Evolutionary conservation across 2,329 filamentous ascomycete genomes (phyloP).

Genomic region (Aureobasidium sp.): DNA sequence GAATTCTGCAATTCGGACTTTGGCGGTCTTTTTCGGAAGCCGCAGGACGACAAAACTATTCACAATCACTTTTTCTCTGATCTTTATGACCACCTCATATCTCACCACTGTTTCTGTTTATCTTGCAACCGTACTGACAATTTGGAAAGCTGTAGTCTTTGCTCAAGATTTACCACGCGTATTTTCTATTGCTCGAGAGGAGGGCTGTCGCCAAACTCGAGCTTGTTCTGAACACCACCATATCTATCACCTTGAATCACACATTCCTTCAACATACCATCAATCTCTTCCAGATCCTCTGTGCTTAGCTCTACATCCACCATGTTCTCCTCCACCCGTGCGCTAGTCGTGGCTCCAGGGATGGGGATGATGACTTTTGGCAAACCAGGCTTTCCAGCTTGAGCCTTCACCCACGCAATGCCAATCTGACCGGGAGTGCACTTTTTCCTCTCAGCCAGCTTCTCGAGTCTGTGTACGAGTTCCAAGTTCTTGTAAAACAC

Average conservation of each 20-base stretch:
- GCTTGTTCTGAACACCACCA: slow-evolving; percentile 18
- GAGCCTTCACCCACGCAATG: slow-evolving; percentile 42
- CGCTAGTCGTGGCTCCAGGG: slow-evolving; percentile 34
- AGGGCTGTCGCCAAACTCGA: no score
- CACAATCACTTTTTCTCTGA: slow-evolving; percentile 15
- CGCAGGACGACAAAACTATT: slow-evolving; percentile 14
- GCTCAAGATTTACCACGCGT: no score
- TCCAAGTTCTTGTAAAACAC: slow-evolving; percentile 59
- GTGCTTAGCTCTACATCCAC: slow-evolving; percentile 37
- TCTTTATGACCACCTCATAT: no score
- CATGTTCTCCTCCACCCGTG: slow-evolving; percentile 36
- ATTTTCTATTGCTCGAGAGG: no score
- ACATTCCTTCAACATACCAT: slow-evolving; percentile 43
- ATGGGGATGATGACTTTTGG: slow-evolving; percentile 39
- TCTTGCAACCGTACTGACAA: no score
- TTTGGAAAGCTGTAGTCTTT: no score
- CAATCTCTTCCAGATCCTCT: slow-evolving; percentile 46
- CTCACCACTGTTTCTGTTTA: no score
- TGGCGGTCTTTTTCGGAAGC: background rate
- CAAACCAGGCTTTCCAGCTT: slow-evolving; percentile 38
- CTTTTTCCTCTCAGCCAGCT: slow-evolving; percentile 53
- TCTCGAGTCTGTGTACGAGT: slow-evolving; percentile 52
- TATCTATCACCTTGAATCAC: slow-evolving; percentile 39
- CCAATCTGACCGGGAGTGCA: slow-evolving; percentile 42
- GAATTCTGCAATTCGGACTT: slow-evolving; percentile 17